These are phyloP conservation scores for Avena sativa DNA, from an alignment of 176 grass and related monocot species.

Conservation along the genomic window DNA sequence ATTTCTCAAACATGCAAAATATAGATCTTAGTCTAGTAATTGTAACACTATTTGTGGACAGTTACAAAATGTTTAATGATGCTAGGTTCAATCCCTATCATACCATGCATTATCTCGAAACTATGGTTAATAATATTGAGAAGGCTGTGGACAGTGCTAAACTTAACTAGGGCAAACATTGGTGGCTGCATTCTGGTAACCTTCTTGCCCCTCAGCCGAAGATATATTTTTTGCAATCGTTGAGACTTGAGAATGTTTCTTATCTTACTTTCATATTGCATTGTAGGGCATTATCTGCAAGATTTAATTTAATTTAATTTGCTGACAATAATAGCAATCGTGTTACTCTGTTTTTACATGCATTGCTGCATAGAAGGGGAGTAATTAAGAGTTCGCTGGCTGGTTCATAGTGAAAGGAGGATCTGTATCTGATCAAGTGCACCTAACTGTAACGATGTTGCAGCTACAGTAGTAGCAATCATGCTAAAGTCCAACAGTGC, in stretches of 20 bases:
- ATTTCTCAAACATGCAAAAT: not conserved
- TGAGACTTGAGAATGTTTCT: not conserved
- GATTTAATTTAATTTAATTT: too few relatives aligned
- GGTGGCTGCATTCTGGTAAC: not conserved
- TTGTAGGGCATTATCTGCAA: too few relatives aligned
- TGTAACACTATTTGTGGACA: not conserved
- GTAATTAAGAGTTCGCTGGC: not conserved
- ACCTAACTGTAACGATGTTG: constrained; percentile 44
- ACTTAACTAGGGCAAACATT: not conserved
- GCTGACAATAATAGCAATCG: too few relatives aligned
- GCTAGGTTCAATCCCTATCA: not conserved
- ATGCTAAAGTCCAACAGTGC: constrained; percentile 67
- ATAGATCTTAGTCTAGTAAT: constrained; percentile 9
- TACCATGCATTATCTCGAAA: not conserved
- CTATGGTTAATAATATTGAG: too few relatives aligned
- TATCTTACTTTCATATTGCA: too few relatives aligned
- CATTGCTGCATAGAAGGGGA: not conserved
- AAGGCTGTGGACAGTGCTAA: not conserved
- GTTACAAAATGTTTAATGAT: not conserved
- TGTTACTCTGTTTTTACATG: not conserved
- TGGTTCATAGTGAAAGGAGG: constrained; percentile 42
- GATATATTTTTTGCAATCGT: not conserved
- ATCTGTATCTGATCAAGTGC: constrained; percentile 59
- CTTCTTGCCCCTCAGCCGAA: not conserved
- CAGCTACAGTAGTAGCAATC: constrained; percentile 43